phyloP scores from a whole-genome alignment of 495 filamentous ascomycete genomes.

The Cercophora samala region DNA sequence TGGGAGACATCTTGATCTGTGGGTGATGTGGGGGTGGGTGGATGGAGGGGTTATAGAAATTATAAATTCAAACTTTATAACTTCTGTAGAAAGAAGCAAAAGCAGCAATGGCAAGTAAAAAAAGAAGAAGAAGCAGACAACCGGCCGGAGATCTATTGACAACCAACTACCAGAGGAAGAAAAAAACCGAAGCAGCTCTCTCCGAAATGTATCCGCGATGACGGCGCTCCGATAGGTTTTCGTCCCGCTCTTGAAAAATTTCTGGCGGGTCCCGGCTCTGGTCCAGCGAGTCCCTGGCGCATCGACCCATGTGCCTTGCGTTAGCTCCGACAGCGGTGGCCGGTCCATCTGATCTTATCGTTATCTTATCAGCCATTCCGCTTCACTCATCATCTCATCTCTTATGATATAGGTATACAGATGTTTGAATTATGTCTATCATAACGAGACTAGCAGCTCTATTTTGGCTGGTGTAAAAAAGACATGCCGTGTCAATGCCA shows the following conservation, averaged over 20 bases:
- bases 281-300: neutral
- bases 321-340: constrained; percentile 10
- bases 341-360: neutral
- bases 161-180: constrained; percentile 4
- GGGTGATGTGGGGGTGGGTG: neutral
- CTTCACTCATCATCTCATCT: neutral
- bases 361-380: neutral
- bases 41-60: constrained; percentile 3
- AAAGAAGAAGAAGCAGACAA: constrained; percentile 1
- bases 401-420: neutral
- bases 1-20: constrained; percentile 46
- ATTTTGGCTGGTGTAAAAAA: neutral
- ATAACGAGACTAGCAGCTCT: neutral
- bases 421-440: neutral
- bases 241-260: constrained; percentile 3
- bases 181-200: neutral
- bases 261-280: constrained; percentile 7
- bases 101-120: constrained; percentile 3
- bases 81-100: neutral
- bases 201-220: neutral
- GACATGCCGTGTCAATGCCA: neutral
- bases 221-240: constrained; percentile 10
- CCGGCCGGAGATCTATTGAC: neutral
- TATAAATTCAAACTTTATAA: constrained; percentile 3
- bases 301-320: constrained; percentile 6